These are phyloP conservation scores for Tuber magnatum DNA, from an alignment of 495 filamentous ascomycete species.

Conservation along the genomic window DNA sequence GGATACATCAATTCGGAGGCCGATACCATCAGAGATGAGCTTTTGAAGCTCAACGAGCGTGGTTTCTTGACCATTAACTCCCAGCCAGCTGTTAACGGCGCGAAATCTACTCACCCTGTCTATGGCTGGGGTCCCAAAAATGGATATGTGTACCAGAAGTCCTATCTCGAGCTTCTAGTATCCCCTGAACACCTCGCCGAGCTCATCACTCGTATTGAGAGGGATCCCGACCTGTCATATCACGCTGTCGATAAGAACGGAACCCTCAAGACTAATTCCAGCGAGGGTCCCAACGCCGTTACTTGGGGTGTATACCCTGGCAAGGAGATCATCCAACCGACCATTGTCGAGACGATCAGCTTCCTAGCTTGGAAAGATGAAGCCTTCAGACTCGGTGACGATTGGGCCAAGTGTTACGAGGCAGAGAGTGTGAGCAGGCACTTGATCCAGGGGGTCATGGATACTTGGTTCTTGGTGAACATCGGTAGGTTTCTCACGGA, in stretches of 20 bases:
- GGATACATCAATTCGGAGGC: slow-evolving; percentile 75
- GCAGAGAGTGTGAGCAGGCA: slow-evolving; percentile 69
- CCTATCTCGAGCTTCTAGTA: slow-evolving; percentile 87
- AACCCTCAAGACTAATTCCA: slow-evolving; percentile 74
- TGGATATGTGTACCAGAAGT: slow-evolving; percentile 97
- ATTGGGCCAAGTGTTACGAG: slow-evolving; percentile 89
- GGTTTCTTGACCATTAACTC: slow-evolving; percentile 96
- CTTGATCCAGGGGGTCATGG: slow-evolving; percentile 74
- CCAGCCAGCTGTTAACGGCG: slow-evolving; percentile 91
- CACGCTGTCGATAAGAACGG: slow-evolving; percentile 80
- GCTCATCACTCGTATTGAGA: slow-evolving; percentile 69
- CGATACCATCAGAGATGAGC: slow-evolving; percentile 62
- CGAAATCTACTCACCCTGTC: slow-evolving; percentile 73
- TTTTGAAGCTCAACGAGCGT: slow-evolving; percentile 73
- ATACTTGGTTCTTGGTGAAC: slow-evolving; percentile 87
- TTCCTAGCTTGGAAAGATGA: slow-evolving; percentile 99
- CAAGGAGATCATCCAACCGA: slow-evolving; percentile 97
- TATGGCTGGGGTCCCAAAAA: slow-evolving; percentile 92
- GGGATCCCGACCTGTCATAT: slow-evolving; percentile 76
- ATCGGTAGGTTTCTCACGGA: slow-evolving; percentile 60
- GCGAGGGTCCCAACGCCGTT: slow-evolving; percentile 85
- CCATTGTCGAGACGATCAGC: slow-evolving; percentile 95
- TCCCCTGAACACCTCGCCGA: slow-evolving; percentile 70
- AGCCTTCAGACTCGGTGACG: slow-evolving; percentile 81
- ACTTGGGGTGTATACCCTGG: slow-evolving; percentile 99